Evolutionary conservation across 2,329 filamentous ascomycete genomes (phyloP), one percentile per base, ranked within the genome.

Genomic region (Hypoxylon sp.): DNA sequence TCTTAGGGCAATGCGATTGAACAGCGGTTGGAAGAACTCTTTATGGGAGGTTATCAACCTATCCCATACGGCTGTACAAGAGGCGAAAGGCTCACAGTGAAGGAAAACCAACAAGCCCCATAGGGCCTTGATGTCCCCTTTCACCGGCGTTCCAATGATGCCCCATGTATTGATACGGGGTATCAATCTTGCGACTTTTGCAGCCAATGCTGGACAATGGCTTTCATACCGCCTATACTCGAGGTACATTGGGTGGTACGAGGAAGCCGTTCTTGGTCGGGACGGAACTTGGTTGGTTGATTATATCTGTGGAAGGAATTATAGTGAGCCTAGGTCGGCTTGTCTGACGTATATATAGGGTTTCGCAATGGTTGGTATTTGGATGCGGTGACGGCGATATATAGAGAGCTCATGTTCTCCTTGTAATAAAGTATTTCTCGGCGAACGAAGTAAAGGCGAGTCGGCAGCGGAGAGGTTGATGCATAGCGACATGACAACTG

Each of bases 101-200:
- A 98, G 85, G 73, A 99, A 98, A 0, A 92, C 83, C 0, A 98
- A 79, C 3, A 98, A 83, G 0, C 95, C 95, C 72, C 90, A 90
- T 6, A 98, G 83, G 78, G 98, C 95, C 74, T 82, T 80, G 33
- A 95, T 87, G 69, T 94, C 88, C 72, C 94, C 93, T 72, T 92
- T 91, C 40, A 98, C 86, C 0, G 96, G 96, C 0, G 96, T 99
- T 46, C 94, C 96, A 0, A 94, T 95, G 44, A 99, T 90, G 13
- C 92, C 94, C 96, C 96, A 98, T 1, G 94, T 91, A 80, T 97
- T 95, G 70, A 92, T 81, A 30, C 96, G 88, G 49, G 95, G 94
- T 68, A 99, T 91, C 27, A 91, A 83, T 44, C 90, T 89, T 37
- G 94, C 94, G 11, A 98, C 90, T 51, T 86, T 88, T 0, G 96